These are phyloP conservation scores for Daldinia loculata DNA, from an alignment of 495 filamentous ascomycete species.

Conservation along the genomic window DNA sequence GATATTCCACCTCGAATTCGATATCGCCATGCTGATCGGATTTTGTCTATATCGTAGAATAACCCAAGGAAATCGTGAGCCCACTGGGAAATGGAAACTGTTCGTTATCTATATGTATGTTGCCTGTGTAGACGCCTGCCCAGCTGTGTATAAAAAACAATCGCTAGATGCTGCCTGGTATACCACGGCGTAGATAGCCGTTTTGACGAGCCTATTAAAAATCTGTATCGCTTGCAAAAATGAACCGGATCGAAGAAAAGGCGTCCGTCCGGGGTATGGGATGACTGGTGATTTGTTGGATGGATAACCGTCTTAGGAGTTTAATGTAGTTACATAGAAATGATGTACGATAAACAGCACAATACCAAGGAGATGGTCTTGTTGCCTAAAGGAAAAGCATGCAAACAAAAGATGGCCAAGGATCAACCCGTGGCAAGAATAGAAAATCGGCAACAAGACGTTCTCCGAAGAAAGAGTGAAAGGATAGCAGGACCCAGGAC, in stretches of 20 bases:
- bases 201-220: slow-evolving; percentile 32
- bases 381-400: slow-evolving; percentile 32
- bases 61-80: slow-evolving; percentile 34
- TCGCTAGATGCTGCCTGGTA: slow-evolving; percentile 40
- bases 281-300: slow-evolving; percentile 11
- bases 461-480: slow-evolving; percentile 25
- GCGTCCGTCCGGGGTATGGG: slow-evolving; percentile 17
- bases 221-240: slow-evolving; percentile 28
- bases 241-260: slow-evolving; percentile 18
- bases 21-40: slow-evolving; percentile 35
- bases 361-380: slow-evolving; percentile 19
- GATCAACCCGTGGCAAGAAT: slow-evolving; percentile 63
- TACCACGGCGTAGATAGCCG: slow-evolving; percentile 20
- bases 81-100: slow-evolving; percentile 19
- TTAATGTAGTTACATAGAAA: slow-evolving; percentile 18
- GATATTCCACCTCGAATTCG: slow-evolving; percentile 43
- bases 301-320: slow-evolving; percentile 23
- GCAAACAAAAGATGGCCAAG: slow-evolving; percentile 52
- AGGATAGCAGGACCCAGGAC: slow-evolving; percentile 21
- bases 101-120: slow-evolving; percentile 26
- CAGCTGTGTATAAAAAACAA: slow-evolving; percentile 17
- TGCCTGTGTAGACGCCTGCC: slow-evolving; percentile 6
- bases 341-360: slow-evolving; percentile 12
- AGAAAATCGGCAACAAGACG: slow-evolving; percentile 45
- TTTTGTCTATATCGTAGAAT: slow-evolving; percentile 21